Evolutionary conservation across 2,329 filamentous ascomycete species (phyloP), one percentile per base, ranked within the genome.

Genomic region (Arthroderma uncinatum): DNA sequence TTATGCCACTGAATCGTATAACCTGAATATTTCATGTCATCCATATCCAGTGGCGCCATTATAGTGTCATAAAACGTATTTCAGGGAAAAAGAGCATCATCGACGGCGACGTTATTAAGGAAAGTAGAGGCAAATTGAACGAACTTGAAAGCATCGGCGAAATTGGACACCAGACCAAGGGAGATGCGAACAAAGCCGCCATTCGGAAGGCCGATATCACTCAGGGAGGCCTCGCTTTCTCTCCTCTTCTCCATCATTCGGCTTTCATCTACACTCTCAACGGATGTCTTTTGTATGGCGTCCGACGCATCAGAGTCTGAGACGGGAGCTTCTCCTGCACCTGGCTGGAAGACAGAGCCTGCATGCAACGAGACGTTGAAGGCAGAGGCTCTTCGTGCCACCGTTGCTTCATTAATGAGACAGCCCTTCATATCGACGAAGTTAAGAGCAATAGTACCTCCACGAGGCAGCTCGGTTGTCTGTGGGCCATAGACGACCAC

Each of bases 391-490:
- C 77, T 69, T 28, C 72, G 72, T 67, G 85, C 83, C 14, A 85
- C 79, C 1, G 79, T 74, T 1, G 75, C 76, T 64, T 82, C 84
- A 0, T 79, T 74, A 28, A 84, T 70, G 62, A 79, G 77, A 0
- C 69, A 69, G 0, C 82, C 82, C 58, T 80, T 74, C 2, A 74
- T 65, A 14, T 69, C 69, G 28, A 77, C 67, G 9, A 86, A 68
- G 61, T 85, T 87, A 70, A 87, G 85, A 1, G 83, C 80, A 21
- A 87, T 71, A 0, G 80, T 84, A 0, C 82, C 77, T 1, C 83
- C 83, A 8, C 62, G 61, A 34, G 60, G 64, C 47, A 50, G 25
- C 65, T 85, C 82, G 21, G 74, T 74, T 12, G 64, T 69, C 0
- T 78, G 64, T 34, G 81, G 78, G 59, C 76, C 78, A 67, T 86